Conservation (phyloP, 2,329 filamentous ascomycete species). For the Nemania diffusa region DNA sequence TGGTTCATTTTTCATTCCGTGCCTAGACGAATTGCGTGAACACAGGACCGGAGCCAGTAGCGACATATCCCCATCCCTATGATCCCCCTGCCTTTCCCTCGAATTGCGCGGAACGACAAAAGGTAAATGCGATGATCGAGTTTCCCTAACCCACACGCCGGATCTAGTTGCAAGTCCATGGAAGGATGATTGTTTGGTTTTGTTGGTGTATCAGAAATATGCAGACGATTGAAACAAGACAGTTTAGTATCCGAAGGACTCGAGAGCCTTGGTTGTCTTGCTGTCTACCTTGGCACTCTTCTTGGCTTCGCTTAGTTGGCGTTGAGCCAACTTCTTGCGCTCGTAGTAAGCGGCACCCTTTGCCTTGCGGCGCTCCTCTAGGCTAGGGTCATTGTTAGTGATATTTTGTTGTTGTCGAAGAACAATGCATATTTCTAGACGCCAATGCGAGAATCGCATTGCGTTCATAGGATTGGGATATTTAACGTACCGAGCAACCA, state of each 20-base stretch:
- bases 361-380: constrained; percentile 99
- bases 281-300: constrained; percentile 87
- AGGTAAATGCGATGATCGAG: constrained; percentile 50
- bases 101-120: constrained; percentile 49
- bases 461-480: not conserved
- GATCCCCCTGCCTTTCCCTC: constrained; percentile 48
- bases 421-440: not conserved
- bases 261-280: constrained; percentile 89
- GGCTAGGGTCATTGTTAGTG: constrained; percentile 64
- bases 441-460: not conserved
- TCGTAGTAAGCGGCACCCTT: constrained; percentile 99
- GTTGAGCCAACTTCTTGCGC: constrained; percentile 97
- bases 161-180: constrained; percentile 51
- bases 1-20: constrained; percentile 52
- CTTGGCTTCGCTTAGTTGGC: constrained; percentile 91
- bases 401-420: not conserved
- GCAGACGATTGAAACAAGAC: constrained; percentile 45
- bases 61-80: constrained; percentile 47
- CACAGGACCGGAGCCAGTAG: constrained; percentile 49
- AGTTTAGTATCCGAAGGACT: constrained; percentile 87
- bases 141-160: constrained; percentile 52
- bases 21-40: constrained; percentile 50
- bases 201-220: constrained; percentile 47
- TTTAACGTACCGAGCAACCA: constrained; percentile 88
- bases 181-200: constrained; percentile 45